Evolutionary conservation across 2,329 filamentous ascomycete genomes (phyloP).

Genomic region (Plectosphaerella sp.): DNA sequence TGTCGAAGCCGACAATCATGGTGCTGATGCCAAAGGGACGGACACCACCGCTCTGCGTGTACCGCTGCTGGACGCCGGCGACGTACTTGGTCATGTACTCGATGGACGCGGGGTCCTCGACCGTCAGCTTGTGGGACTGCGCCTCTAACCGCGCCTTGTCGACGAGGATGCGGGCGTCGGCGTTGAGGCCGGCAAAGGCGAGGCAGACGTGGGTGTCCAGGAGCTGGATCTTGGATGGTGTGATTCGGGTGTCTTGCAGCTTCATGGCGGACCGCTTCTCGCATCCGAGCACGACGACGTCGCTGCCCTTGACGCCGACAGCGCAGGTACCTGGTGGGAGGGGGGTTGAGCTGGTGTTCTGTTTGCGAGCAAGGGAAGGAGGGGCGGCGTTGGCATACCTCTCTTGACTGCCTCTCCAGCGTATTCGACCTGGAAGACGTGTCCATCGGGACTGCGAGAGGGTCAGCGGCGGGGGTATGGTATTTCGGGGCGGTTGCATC

Average conservation of each 20-base stretch:
- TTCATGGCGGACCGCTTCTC: slow-evolving; percentile 99
- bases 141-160: slow-evolving; percentile 98
- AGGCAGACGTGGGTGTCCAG: slow-evolving; percentile 95
- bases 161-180: slow-evolving; percentile 94
- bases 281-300: slow-evolving; percentile 94
- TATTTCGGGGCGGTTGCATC: slow-evolving; percentile 5
- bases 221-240: slow-evolving; percentile 95
- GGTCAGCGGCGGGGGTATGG: slow-evolving; percentile 34
- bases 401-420: slow-evolving; percentile 97
- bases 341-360: slow-evolving; percentile 16
- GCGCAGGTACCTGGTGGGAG: slow-evolving; percentile 76
- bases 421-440: slow-evolving; percentile 99
- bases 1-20: slow-evolving; percentile 96
- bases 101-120: slow-evolving; percentile 95
- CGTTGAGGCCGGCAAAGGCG: slow-evolving; percentile 94
- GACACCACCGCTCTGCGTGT: slow-evolving; percentile 98
- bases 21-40: slow-evolving; percentile 63
- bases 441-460: slow-evolving; percentile 82
- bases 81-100: slow-evolving; percentile 99
- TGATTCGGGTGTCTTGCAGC: slow-evolving; percentile 98
- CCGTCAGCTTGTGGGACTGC: slow-evolving; percentile 92
- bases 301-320: slow-evolving; percentile 90
- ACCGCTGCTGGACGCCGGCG: slow-evolving; percentile 95
- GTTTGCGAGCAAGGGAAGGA: slow-evolving; percentile 1
- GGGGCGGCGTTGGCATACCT: slow-evolving; percentile 52